A percentile compares a stretch with the other conserved stretches of the same genome.
Conservation (phyloP, 169 alveolate species). For the Plasmodium sp. region DNA sequence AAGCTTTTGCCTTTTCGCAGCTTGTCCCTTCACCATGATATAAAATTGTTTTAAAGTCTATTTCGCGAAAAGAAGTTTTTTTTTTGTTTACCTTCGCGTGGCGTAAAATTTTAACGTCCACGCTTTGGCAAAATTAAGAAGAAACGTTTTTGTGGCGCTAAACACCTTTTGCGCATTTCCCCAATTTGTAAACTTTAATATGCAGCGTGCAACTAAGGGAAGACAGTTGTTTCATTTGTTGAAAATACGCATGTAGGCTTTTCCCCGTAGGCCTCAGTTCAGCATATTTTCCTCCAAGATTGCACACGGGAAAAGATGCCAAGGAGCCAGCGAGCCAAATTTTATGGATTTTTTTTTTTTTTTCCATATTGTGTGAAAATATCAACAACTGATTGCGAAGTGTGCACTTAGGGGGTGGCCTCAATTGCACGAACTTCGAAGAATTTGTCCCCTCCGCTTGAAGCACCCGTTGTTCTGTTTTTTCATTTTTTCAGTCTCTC, state of each 20-base stretch:
- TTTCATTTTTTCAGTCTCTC: not conserved
- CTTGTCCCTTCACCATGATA: not conserved
- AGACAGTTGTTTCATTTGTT: conserved; percentile 1
- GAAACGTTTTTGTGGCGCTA: conserved; percentile 6
- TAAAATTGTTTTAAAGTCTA: not conserved
- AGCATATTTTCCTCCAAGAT: not conserved
- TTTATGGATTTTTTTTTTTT: not conserved
- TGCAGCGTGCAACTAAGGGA: not conserved
- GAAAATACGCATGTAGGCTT: not conserved
- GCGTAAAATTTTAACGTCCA: conserved; percentile 10
- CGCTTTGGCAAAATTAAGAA: conserved; percentile 3
- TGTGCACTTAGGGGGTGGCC: not conserved
- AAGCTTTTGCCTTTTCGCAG: not conserved
- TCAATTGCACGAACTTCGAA: not conserved
- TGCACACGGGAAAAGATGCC: not conserved
- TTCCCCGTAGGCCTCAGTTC: not conserved
- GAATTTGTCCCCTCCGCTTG: not conserved
- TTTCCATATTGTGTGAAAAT: not conserved
- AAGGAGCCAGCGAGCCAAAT: not conserved
- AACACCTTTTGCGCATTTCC: conserved; percentile 22
- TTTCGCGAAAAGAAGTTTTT: not conserved
- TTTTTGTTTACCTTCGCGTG: conserved; percentile 7
- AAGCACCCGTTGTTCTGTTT: not conserved
- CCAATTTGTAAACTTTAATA: not conserved
- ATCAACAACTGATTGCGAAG: not conserved